Base-by-base conservation (phyloP, 2,329 filamentous ascomycete genomes). In the Dendrostoma leiphaemia region DNA sequence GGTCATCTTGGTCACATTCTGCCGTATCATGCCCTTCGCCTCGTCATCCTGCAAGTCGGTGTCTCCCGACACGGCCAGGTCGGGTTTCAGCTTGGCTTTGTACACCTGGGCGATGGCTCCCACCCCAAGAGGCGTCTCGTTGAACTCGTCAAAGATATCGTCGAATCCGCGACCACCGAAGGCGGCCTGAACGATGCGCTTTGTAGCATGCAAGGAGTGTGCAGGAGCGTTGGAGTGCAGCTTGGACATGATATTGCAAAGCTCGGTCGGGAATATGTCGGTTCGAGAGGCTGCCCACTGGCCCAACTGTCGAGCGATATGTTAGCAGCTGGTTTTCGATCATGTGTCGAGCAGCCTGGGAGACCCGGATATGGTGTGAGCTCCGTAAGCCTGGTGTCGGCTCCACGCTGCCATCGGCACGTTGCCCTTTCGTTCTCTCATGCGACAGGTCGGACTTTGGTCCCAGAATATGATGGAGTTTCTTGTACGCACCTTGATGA, bases 71-170 rank as follows among this genome's bases (percentile, higher is more conserved):
- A 79, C 80, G 6, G 89, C 85, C 49, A 97, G 74, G 62, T 89
- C 86, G 0, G 89, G 82, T 65, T 91, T 95, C 43, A 99, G 74
- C 69, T 91, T 97, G 1, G 94, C 94, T 67, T 91, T 95, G 79
- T 99, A 99, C 3, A 97, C 94, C 69, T 99, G 94, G 0, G 94
- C 94, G 63, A 99, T 97, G 28, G 94, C 94, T 10, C 94, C 94
- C 1, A 97, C 93, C 1, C 94, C 94, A 0, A 99, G 75, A 0
- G 94, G 94, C 61, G 79, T 84, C 71, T 95, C 90, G 26, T 97
- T 81, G 62, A 99, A 99, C 68, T 97, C 94, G 28, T 96, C 90
- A 63, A 99, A 99, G 56, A 99, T 97, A 5, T 96, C 90, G 12
- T 93, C 85, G 60, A 99, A 97, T 0, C 72, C 64, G 52, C 89